Conservation (phyloP, 139 green algal genomes). For the Haematococcus sp. region DNA sequence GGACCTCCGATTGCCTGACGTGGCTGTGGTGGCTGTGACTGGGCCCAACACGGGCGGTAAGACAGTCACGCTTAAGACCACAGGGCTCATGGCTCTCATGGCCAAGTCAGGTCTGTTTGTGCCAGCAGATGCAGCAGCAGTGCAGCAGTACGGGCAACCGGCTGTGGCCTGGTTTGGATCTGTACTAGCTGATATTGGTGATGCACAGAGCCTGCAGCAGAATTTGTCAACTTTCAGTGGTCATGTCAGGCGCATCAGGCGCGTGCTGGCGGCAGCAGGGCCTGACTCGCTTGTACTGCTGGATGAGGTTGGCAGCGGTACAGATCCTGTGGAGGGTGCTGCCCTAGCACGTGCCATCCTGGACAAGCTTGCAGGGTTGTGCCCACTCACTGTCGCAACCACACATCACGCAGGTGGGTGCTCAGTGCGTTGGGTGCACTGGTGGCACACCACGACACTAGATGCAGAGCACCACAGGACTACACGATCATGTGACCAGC, state of each 20-base stretch:
- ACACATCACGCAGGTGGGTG: conserved; percentile 65
- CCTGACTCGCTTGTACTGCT: conserved; percentile 82
- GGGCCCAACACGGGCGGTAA: conserved; percentile 80
- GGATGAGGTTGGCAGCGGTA: conserved; percentile 80
- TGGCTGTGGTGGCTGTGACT: neutral
- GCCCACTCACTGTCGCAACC: conserved; percentile 76
- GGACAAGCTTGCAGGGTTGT: conserved; percentile 42
- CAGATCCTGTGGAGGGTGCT: conserved; percentile 90
- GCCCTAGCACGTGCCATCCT: conserved; percentile 87
- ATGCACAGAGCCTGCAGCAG: conserved; percentile 76
- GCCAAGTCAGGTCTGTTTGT: conserved; percentile 72
- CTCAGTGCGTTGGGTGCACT: no score
- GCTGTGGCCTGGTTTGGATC: conserved; percentile 59
- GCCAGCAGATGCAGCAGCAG: conserved; percentile 34
- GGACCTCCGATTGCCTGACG: conserved; percentile 44
- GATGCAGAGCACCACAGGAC: no score
- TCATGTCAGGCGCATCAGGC: conserved; percentile 68
- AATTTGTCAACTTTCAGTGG: conserved; percentile 95
- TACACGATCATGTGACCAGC: no score
- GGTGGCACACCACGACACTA: no score
- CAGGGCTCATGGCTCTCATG: conserved; percentile 84
- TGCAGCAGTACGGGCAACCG: conserved; percentile 31
- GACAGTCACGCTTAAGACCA: conserved; percentile 89
- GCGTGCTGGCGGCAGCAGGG: conserved; percentile 45
- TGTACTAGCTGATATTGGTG: conserved; percentile 92